Evolutionary conservation across 176 grass and related monocot species (phyloP).

Genomic region (Musa itinerans): DNA sequence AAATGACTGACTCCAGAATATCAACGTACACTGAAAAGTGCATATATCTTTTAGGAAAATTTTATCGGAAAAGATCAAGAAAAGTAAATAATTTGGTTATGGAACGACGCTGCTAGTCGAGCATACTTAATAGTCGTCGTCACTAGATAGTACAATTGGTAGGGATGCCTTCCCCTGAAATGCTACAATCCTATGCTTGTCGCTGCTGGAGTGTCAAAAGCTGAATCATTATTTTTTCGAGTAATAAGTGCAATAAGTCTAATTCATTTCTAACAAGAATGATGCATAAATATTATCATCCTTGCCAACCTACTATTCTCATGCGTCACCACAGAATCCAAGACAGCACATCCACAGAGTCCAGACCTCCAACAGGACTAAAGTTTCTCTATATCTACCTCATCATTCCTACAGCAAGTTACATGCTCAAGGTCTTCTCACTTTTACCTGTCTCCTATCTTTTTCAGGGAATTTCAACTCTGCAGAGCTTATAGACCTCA

Average conservation of each 20-base stretch:
- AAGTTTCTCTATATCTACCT: neutral
- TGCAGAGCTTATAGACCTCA: too few species aligned
- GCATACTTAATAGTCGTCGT: too few species aligned
- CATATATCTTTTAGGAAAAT: too few species aligned
- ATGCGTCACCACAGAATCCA: too few species aligned
- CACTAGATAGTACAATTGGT: neutral
- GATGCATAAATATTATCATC: neutral
- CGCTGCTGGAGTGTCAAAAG: too few species aligned
- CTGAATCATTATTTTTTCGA: neutral
- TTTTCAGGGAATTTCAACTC: neutral
- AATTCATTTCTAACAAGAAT: neutral
- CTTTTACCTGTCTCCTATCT: neutral
- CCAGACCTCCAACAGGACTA: too few species aligned
- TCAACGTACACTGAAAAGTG: too few species aligned
- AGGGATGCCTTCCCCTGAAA: neutral
- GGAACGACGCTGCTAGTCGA: too few species aligned
- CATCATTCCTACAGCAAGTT: neutral
- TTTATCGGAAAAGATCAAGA: too few species aligned
- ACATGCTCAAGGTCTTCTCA: neutral
- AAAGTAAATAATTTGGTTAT: too few species aligned
- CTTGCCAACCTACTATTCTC: neutral
- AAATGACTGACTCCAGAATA: too few species aligned
- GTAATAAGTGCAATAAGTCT: neutral
- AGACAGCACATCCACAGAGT: too few species aligned
- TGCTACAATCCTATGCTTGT: neutral